Base-by-base conservation (phyloP, 306 rosid species). In the Fragaria ananassa region DNA sequence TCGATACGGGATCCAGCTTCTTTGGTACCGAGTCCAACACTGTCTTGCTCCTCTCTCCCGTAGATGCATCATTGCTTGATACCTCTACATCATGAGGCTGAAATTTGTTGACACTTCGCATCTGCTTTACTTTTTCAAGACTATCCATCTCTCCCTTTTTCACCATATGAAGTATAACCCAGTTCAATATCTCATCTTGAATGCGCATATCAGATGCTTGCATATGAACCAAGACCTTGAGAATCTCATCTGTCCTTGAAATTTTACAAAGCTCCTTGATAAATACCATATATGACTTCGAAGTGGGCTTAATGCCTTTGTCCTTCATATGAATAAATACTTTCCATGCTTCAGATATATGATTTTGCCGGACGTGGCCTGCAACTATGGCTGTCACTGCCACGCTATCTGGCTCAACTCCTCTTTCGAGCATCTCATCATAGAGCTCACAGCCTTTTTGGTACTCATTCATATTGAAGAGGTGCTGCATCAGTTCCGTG, bases 341-440 rank as follows among this genome's bases (percentile, higher is more conserved):
- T 54, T 86, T 78, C 92, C 96, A 89, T 19, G 96, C 97, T 78
- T 90, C 89, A 18, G 88, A 76, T 68, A 89, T 74, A 73, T 39
- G 83, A 79, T 89, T 83, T 49, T 87, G 87, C 19, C 89, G 80
- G 74, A 90, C 83, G 27, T 88, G 89, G 57, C 97, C 98, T 4
- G 91, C 93, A 81, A 90, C 97, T 89, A 95, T 82, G 25, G 97
- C 88, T 63, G 93, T 92, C 83, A 89, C 73, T 7, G 91, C 90
- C 80, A 92, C 96, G 27, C 60, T 34, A 83, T 95, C 97, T 2
- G 77, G 86, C 76, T 86, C 81, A 19, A 92, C 74, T 75, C 91
- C 93, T 74, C 76, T 85, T 62, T 84, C 87, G 53, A 78, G 84
- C 97, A 92, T 95, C 86, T 95, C 97, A 76, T 88, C 83, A 68